phyloP scores from a whole-genome alignment of 2,329 filamentous ascomycete genomes.

The Stenocarpella maydis region DNA sequence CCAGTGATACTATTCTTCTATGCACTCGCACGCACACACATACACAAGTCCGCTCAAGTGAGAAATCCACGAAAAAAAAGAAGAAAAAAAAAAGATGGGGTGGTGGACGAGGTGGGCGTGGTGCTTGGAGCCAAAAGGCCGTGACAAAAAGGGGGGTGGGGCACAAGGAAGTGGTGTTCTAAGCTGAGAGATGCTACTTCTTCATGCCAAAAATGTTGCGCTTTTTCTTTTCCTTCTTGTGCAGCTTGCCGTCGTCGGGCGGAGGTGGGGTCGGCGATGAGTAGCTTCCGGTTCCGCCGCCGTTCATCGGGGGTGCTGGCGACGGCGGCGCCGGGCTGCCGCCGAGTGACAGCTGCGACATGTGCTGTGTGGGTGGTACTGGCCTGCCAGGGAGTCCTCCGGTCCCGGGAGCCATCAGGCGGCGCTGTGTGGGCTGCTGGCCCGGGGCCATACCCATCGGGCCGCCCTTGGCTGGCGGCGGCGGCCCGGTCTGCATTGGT shows the following conservation, averaged over 20 bases:
- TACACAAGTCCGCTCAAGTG: background rate
- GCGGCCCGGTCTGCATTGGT: slow-evolving; percentile 47
- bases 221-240: slow-evolving; percentile 69
- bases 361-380: slow-evolving; percentile 60
- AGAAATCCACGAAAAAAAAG: background rate
- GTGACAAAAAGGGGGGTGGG: background rate
- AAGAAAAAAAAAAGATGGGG: background rate
- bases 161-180: background rate
- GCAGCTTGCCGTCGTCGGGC: slow-evolving; percentile 46
- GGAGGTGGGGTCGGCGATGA: slow-evolving; percentile 37
- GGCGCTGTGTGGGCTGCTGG: slow-evolving; percentile 38
- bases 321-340: slow-evolving; percentile 36
- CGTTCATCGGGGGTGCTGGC: slow-evolving; percentile 39
- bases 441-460: slow-evolving; percentile 43
- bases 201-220: slow-evolving; percentile 66
- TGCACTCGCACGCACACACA: background rate
- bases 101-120: background rate
- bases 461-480: slow-evolving; percentile 40
- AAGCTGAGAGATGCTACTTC: slow-evolving; percentile 51
- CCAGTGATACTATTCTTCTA: background rate
- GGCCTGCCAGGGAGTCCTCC: slow-evolving; percentile 48
- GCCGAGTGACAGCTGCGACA: slow-evolving; percentile 63
- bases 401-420: slow-evolving; percentile 41
- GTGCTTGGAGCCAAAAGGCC: background rate
- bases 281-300: slow-evolving; percentile 41